Conservation (phyloP, 108 stramenopile genomes). For the Pseudonitzschia multistriata region DNA sequence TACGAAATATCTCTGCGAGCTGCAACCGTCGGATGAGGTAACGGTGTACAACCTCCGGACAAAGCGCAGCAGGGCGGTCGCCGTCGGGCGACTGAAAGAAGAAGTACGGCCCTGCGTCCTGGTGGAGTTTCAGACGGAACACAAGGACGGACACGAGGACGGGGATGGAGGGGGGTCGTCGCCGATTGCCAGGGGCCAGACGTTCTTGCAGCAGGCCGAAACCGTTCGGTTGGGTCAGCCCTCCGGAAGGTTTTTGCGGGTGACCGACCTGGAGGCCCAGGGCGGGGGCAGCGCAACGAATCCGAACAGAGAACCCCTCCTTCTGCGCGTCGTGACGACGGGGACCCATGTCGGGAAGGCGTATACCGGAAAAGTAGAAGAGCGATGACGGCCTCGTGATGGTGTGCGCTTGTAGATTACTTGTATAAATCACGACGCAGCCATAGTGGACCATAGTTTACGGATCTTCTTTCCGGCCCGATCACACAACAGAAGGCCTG, state of each 20-base stretch:
- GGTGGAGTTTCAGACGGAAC: constrained; percentile 14
- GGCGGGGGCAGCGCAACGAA: background rate
- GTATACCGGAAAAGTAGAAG: constrained; percentile 21
- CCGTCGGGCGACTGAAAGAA: constrained; percentile 29
- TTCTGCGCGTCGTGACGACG: constrained; percentile 12
- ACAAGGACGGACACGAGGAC: background rate
- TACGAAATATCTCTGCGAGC: constrained; percentile 41
- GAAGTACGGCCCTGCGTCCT: constrained; percentile 32
- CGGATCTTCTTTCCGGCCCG: too few species aligned
- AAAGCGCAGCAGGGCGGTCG: background rate
- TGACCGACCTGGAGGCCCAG: constrained; percentile 18
- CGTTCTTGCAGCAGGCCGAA: constrained; percentile 36
- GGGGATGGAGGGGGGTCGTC: background rate
- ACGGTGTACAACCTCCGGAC: constrained; percentile 18
- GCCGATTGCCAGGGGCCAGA: constrained; percentile 4
- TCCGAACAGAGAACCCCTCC: background rate
- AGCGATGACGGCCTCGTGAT: too few species aligned
- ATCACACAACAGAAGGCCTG: too few species aligned
- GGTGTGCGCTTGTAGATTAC: too few species aligned
- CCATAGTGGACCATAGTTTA: too few species aligned
- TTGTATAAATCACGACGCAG: too few species aligned
- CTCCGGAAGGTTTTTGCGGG: constrained; percentile 21
- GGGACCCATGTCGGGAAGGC: constrained; percentile 26
- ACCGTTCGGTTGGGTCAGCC: constrained; percentile 27
- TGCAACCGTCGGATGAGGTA: constrained; percentile 32